Percentiles rank a stretch among this genome's conserved stretches.
These are phyloP conservation scores for Metschnikowia hibisci DNA, from an alignment of 805 yeast genomes.

Conservation along the genomic window DNA sequence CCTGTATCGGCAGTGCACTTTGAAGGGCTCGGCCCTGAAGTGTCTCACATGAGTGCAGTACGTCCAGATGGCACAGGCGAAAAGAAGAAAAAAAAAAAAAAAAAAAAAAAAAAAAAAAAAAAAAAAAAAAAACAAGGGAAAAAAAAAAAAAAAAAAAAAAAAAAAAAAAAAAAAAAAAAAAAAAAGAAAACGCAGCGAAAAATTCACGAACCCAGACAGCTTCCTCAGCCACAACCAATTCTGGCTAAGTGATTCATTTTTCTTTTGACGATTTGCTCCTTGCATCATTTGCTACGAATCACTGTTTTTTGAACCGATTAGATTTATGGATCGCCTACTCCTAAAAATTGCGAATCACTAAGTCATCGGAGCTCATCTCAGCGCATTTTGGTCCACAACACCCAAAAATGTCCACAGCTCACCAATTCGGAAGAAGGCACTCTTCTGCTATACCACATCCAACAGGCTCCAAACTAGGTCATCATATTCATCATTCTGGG, in stretches of 20 bases:
- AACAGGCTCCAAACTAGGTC: slow-evolving; percentile 13
- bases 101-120: slow-evolving; percentile 3
- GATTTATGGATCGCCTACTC: not conserved
- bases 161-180: slow-evolving; percentile 2
- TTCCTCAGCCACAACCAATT: not conserved
- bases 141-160: slow-evolving; percentile 4
- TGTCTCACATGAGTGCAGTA: slow-evolving; percentile 3
- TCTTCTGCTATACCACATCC: slow-evolving; percentile 18
- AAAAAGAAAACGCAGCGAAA: slow-evolving; percentile 2
- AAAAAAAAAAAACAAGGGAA: slow-evolving; percentile 1
- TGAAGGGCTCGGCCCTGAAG: slow-evolving; percentile 3
- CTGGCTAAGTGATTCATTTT: not conserved
- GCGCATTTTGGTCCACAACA: not conserved
- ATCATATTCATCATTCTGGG: slow-evolving; percentile 12
- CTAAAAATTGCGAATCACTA: not conserved
- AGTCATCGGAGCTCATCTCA: slow-evolving; percentile 5
- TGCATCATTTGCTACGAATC: not conserved
- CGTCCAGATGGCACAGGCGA: not conserved
- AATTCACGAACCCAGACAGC: slow-evolving; percentile 1
- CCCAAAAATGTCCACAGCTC: slow-evolving; percentile 8
- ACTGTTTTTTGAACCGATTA: not conserved
- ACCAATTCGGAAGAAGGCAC: slow-evolving; percentile 16
- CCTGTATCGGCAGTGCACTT: not conserved
- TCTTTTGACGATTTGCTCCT: not conserved
- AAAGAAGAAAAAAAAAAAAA: too few relatives aligned